Evolutionary conservation across 1,139 yeast genomes (phyloP), one percentile per base, ranked within the genome.

Genomic region (Blastobotrys petasosporus): DNA sequence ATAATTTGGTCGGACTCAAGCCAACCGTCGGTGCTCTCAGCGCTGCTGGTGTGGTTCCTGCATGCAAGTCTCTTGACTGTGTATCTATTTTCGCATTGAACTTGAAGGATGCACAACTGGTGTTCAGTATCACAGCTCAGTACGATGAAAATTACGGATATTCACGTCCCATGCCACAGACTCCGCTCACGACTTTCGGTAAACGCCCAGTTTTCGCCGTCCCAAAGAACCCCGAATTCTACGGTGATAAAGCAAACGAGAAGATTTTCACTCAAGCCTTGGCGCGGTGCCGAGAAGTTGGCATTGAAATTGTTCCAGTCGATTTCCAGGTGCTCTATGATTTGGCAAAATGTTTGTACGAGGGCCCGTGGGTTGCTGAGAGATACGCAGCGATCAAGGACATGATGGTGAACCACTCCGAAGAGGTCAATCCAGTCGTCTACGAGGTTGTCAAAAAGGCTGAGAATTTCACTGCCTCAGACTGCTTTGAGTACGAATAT

Each of bases 361-460:
- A 90, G 59, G 98, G 98, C 47, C 86, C 97, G n/a, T 92, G 98
- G 98, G 97, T 92, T 9, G 85, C 94, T 25, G 98, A 92, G 69
- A 78, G 98, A 56, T 88, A 80, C 67, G 79, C 87, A 52, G 96
- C 96, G 15, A 77, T 80, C 35, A 77, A 79, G 56, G 85, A 82
- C 35, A 85, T 88, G 60, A 73, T 85, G 48, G 75, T 73, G n/a
- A 70, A 85, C 15, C 76, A 80, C 56, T 86, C 92, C 31, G 75
- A 69, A 39, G 71, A 75, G 36, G 71, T 90, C 59, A 96, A 92
- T 64, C 94, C 95, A 39, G 84, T 87, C 7, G 97, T 90, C n/a
- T 65, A 73, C 39, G 65, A 73, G 31, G 87, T 92, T 61, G 82
- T 92, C 55, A 74, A 74, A 56, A 80, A 87, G 44, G 97, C 96